Conservation (phyloP, 169 alveolate species). For the Perkinsus olseni region DNA sequence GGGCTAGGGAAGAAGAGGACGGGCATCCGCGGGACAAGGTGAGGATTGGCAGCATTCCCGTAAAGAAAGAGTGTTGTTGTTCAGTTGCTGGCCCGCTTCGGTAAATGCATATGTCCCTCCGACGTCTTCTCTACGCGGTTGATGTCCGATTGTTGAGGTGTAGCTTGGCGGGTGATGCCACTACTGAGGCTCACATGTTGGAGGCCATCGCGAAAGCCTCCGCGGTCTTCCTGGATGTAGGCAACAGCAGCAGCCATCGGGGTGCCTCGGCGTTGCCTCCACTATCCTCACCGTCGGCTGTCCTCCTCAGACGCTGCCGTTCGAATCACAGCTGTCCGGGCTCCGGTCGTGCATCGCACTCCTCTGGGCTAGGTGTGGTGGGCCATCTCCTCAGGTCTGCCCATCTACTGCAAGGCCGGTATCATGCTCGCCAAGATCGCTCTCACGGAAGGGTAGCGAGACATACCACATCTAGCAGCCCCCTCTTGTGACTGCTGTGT, state of each 20-base stretch:
- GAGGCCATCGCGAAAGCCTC: not conserved
- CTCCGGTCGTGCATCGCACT: not conserved
- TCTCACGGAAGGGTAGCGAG: not conserved
- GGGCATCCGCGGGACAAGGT: not conserved
- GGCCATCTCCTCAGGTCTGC: not conserved
- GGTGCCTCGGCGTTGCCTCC: no score
- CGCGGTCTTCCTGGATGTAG: not conserved
- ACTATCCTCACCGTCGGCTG: not conserved
- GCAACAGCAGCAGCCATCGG: not conserved
- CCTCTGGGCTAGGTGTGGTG: not conserved
- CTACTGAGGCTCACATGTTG: not conserved
- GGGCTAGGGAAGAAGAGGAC: not conserved
- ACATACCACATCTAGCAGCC: not conserved
- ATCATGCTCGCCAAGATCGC: not conserved
- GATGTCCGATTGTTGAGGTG: not conserved
- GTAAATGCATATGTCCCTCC: not conserved
- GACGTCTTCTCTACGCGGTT: not conserved
- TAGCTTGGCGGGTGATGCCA: not conserved
- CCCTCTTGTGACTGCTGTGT: not conserved
- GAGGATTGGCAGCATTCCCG: not conserved
- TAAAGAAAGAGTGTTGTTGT: not conserved
- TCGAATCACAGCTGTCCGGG: not conserved
- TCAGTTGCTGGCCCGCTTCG: not conserved
- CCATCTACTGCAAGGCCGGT: not conserved
- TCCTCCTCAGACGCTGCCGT: not conserved